Percentiles rank a stretch among this genome's conserved stretches.
phyloP scores from a whole-genome alignment of 495 filamentous ascomycete genomes.

The Penicillium lagena region DNA sequence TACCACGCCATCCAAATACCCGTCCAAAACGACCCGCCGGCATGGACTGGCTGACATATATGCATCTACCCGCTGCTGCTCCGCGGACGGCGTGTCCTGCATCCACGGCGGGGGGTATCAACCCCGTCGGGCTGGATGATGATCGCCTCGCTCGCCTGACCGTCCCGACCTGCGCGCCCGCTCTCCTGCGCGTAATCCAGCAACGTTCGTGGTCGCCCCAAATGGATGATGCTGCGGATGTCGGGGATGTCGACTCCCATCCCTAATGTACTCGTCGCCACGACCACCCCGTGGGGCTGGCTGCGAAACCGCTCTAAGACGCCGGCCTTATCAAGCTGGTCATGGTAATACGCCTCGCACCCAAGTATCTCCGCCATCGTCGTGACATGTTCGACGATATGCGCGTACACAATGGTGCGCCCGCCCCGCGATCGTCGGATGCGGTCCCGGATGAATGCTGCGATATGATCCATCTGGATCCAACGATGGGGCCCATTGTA shows the following conservation, averaged over 20 bases:
- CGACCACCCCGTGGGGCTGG: conserved; percentile 1
- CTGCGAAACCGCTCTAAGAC: conserved; percentile 6
- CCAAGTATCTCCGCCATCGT: background rate
- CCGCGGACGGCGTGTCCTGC: too few species aligned
- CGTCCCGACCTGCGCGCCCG: conserved; percentile 13
- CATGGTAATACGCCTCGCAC: conserved; percentile 3
- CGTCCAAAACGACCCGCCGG: too few species aligned
- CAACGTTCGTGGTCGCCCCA: conserved; percentile 3
- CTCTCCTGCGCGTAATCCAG: conserved; percentile 19
- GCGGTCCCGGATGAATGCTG: background rate
- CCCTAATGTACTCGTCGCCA: conserved; percentile 15
- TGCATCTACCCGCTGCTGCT: too few species aligned
- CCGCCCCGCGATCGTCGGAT: background rate
- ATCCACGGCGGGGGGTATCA: too few species aligned
- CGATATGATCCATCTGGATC: background rate
- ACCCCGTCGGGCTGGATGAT: too few species aligned
- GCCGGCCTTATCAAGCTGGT: background rate
- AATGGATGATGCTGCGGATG: conserved; percentile 14
- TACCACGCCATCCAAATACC: too few species aligned
- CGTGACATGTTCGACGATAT: background rate
- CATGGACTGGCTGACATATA: too few species aligned
- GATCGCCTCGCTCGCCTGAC: background rate
- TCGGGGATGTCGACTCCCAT: conserved; percentile 15
- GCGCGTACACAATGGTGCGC: conserved; percentile 5
- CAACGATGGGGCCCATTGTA: background rate